These are phyloP conservation scores for Asterella californica DNA, from an alignment of 225 moss, liverwort and hornwort genomes.

Conservation along the genomic window DNA sequence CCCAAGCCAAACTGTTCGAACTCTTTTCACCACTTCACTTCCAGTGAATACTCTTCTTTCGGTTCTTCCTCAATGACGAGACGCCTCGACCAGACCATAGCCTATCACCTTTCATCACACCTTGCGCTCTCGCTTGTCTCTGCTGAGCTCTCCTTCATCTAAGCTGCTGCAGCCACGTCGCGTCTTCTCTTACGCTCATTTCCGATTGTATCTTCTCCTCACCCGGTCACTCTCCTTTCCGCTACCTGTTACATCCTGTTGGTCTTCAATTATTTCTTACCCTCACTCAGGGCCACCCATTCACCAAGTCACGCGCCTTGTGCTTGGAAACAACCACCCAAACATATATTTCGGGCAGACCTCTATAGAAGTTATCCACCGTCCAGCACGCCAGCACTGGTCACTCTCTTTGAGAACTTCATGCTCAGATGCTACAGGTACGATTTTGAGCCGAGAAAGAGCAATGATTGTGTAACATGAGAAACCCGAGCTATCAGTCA, in stretches of 20 bases:
- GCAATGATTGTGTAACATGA: background rate
- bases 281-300: no score
- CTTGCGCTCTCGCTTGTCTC: background rate
- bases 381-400: background rate
- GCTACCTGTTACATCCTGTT: background rate
- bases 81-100: background rate
- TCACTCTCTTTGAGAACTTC: background rate
- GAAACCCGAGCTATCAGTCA: no score
- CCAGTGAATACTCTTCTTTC: background rate
- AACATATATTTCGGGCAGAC: background rate
- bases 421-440: background rate
- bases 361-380: background rate
- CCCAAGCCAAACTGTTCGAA: no score
- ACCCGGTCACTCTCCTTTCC: background rate
- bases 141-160: background rate
- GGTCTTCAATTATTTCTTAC: background rate
- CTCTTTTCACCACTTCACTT: background rate
- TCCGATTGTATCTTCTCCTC: background rate
- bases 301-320: no score
- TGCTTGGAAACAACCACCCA: background rate
- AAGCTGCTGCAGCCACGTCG: constrained; percentile 13
- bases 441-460: background rate
- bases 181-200: constrained; percentile 2
- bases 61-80: background rate
- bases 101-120: background rate